phyloP scores from a whole-genome alignment of 768 basidiomycete species.

The Lentinula aciculospora region DNA sequence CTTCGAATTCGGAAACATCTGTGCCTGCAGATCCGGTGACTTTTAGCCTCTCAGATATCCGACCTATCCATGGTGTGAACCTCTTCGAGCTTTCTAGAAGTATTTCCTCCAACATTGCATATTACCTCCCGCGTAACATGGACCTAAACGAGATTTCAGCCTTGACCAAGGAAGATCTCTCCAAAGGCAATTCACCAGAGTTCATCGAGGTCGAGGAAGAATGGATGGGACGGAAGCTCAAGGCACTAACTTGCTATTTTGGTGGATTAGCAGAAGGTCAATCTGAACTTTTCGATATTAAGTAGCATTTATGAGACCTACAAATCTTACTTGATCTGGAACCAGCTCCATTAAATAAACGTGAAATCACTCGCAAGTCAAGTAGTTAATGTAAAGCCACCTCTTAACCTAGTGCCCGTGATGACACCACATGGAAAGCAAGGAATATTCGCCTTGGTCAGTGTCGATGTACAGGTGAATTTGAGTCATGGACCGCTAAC shows the following conservation, averaged over 20 bases:
- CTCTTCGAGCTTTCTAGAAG: conserved; percentile 69
- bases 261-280: conserved; percentile 77
- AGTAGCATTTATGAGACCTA: too few relatives aligned
- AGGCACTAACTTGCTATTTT: conserved; percentile 92
- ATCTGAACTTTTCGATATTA: conserved; percentile 54
- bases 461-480: too few relatives aligned
- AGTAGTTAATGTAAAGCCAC: too few relatives aligned
- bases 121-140: conserved; percentile 83
- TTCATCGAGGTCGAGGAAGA: conserved; percentile 5
- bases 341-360: too few relatives aligned
- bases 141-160: conserved; percentile 65
- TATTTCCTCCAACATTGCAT: conserved; percentile 82
- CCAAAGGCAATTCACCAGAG: conserved; percentile 38
- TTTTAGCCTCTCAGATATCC: conserved; percentile 67
- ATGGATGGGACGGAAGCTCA: conserved; percentile 36
- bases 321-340: too few relatives aligned
- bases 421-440: too few relatives aligned
- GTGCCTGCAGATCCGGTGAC: conserved; percentile 8
- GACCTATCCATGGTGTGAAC: conserved; percentile 77
- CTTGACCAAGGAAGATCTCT: conserved; percentile 35
- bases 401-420: too few relatives aligned
- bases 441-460: too few relatives aligned
- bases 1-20: conserved; percentile 13
- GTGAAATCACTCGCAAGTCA: too few relatives aligned
- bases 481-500: too few relatives aligned